Conservation (phyloP, 2,329 filamentous ascomycete species). For the Alternaria sp. region DNA sequence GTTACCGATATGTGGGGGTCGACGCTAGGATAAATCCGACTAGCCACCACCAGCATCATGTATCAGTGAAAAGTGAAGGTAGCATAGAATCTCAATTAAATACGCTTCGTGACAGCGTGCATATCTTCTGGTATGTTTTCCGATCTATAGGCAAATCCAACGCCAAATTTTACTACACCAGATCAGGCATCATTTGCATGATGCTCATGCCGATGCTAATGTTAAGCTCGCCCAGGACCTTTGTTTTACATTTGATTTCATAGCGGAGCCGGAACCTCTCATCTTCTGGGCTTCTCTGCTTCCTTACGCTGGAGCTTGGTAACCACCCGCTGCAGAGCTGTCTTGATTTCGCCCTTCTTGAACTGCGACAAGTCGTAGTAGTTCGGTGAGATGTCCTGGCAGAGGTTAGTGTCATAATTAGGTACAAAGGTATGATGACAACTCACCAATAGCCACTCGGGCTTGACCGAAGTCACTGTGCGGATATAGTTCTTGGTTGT, state of each 20-base stretch:
- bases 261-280: not conserved
- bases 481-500: constrained; percentile 98
- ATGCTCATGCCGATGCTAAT: not conserved
- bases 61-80: not conserved
- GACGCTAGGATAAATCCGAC: constrained; percentile 13
- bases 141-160: not conserved
- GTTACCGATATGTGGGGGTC: constrained; percentile 18
- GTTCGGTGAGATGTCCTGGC: constrained; percentile 85
- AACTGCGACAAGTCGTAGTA: constrained; percentile 91
- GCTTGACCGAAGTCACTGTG: constrained; percentile 88
- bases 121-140: not conserved
- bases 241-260: not conserved
- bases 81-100: not conserved
- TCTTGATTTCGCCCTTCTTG: constrained; percentile 84
- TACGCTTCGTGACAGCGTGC: not conserved
- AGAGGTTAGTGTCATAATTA: constrained; percentile 15
- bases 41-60: constrained; percentile 1
- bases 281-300: constrained; percentile 32
- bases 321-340: constrained; percentile 63
- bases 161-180: not conserved
- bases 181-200: not conserved
- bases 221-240: not conserved
- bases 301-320: constrained; percentile 65
- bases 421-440: not conserved
- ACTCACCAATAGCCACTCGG: constrained; percentile 91